phyloP scores from a whole-genome alignment of 345 rosid genomes.

The Hibiscus tridactylites region DNA sequence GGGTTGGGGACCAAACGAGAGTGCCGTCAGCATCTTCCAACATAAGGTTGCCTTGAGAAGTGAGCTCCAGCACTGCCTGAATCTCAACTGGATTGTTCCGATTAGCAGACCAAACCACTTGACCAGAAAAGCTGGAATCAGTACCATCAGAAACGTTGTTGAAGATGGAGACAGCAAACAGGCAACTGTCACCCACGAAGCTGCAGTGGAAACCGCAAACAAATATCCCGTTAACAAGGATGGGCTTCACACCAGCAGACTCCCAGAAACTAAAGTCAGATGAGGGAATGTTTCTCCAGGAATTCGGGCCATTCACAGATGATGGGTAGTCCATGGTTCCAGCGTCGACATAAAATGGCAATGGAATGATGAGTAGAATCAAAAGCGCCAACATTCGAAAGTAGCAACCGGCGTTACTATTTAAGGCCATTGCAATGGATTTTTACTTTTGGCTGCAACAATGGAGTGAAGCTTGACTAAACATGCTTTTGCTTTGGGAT shows the following conservation, averaged over 20 bases:
- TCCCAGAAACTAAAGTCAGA: background rate
- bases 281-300: background rate
- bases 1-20: background rate
- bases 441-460: background rate
- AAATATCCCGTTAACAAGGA: background rate
- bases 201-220: background rate
- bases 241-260: background rate
- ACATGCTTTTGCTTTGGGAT: background rate
- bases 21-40: background rate
- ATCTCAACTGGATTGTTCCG: background rate
- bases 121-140: background rate
- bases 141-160: background rate
- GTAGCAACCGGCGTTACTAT: background rate
- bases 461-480: background rate
- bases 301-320: background rate
- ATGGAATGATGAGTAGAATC: background rate
- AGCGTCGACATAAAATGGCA: background rate
- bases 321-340: background rate
- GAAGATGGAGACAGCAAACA: background rate
- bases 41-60: background rate
- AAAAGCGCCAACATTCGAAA: background rate
- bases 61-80: background rate
- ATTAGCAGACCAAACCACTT: background rate
- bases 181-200: background rate
- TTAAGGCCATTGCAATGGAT: background rate